These are phyloP conservation scores for Neofusicoccum laricinum DNA, from an alignment of 2,329 filamentous ascomycete genomes.

Conservation along the genomic window DNA sequence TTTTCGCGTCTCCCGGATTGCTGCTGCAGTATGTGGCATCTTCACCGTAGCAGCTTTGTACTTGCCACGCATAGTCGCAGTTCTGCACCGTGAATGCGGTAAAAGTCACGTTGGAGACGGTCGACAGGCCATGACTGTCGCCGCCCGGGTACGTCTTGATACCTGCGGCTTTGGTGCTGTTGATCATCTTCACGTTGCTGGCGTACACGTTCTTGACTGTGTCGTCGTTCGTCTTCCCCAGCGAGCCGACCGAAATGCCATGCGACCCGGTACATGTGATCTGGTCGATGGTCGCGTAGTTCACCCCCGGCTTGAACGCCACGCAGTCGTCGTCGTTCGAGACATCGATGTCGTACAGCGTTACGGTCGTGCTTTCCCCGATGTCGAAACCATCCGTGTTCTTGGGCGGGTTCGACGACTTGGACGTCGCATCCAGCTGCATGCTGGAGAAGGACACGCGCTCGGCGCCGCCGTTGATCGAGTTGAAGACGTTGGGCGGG, in stretches of 20 bases:
- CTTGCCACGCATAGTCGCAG: conserved; percentile 45
- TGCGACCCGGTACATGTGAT: conserved; percentile 46
- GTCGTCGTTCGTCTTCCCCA: conserved; percentile 42
- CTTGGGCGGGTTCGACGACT: conserved; percentile 36
- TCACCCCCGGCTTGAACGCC: conserved; percentile 43
- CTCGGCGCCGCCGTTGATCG: conserved; percentile 34
- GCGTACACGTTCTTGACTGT: conserved; percentile 45
- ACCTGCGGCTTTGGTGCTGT: conserved; percentile 44
- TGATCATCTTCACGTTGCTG: conserved; percentile 39
- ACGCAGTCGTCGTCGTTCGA: conserved; percentile 47
- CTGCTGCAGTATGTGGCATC: conserved; percentile 11
- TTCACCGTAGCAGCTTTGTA: conserved; percentile 43
- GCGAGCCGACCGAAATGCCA: conserved; percentile 47
- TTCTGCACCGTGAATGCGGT: conserved; percentile 36
- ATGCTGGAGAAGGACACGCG: conserved; percentile 39
- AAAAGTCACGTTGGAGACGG: conserved; percentile 44
- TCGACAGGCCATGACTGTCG: conserved; percentile 31
- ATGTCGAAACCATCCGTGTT: conserved; percentile 48
- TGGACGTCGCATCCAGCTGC: conserved; percentile 39
- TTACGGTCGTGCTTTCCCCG: conserved; percentile 37
- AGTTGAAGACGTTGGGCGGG: conserved; percentile 46
- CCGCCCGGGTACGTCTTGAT: conserved; percentile 48
- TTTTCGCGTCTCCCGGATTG: conserved; percentile 2
- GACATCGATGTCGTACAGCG: conserved; percentile 36
- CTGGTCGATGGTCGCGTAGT: conserved; percentile 39